phyloP scores from a whole-genome alignment of 805 yeast species.

The Candida hispaniensis region DNA sequence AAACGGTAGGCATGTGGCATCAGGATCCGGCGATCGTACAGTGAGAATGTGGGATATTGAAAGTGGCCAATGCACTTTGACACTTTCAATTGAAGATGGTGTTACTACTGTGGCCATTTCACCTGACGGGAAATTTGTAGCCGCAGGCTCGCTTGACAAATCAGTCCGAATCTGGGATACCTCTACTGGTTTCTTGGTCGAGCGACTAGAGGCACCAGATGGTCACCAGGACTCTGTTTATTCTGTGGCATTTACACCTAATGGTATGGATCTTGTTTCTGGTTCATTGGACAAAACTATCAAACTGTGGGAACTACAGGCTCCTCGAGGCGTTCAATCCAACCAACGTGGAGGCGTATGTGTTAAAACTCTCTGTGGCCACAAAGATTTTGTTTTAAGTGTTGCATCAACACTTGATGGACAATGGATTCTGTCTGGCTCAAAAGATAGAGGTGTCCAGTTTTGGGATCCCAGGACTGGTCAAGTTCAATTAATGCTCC shows the following conservation, averaged over 20 bases:
- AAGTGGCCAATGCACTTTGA: constrained; percentile 78
- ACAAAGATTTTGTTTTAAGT: constrained; percentile 87
- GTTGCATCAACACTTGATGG: constrained; percentile 92
- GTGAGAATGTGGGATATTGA: constrained; percentile 94
- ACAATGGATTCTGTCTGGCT: constrained; percentile 83
- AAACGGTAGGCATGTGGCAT: constrained; percentile 82
- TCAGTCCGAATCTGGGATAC: constrained; percentile 97
- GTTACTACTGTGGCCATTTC: constrained; percentile 96
- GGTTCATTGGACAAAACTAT: constrained; percentile 95
- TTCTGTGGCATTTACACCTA: constrained; percentile 84
- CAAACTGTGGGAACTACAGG: constrained; percentile 83
- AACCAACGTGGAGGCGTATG: constrained; percentile 40
- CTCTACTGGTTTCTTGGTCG: constrained; percentile 80
- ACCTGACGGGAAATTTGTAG: constrained; percentile 87
- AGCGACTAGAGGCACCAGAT: constrained; percentile 84
- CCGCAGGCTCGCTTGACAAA: constrained; percentile 93
- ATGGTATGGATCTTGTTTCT: constrained; percentile 83
- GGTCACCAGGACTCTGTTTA: constrained; percentile 96
- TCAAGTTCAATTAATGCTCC: constrained; percentile 87
- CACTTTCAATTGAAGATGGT: constrained; percentile 90
- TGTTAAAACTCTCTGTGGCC: constrained; percentile 90
- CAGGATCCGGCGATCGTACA: constrained; percentile 94
- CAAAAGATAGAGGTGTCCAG: constrained; percentile 93
- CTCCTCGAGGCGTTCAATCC: constrained; percentile 33
- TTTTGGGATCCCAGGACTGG: constrained; percentile 93